Evolutionary conservation across 768 basidiomycete genomes (phyloP), one percentile per base, ranked within the genome.

Genomic region (Dentipellis fragilis): DNA sequence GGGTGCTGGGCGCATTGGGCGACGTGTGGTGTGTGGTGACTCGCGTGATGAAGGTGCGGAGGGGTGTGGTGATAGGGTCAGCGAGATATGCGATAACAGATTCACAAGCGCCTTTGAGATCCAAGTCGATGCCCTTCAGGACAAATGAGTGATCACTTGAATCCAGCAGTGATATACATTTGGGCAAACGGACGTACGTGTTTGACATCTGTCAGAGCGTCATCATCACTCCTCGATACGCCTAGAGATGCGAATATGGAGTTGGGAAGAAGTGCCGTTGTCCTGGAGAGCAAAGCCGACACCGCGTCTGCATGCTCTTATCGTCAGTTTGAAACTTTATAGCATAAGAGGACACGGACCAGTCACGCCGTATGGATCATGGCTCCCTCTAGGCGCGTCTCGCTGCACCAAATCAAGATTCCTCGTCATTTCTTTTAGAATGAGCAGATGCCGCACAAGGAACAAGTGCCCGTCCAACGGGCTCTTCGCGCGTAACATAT

Each of bases 351-450:
- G 3, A 46, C 11, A 61, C 69, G 50, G 55, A 85, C 84, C 86
- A 51, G 82, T 81, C 29, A 89, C 75, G 35, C 82, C 80, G 40
- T 75, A 73, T 56, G 75, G 71, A 35, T 78, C 74, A 45, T 68
- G 64, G 51, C 66, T 71, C 21, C 60, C 71, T 62, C 75, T 80
- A 11, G 70, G 66, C 35, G 78, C 59, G 45, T 67, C 78, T 56
- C 71, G 73, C 50, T 75, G 74, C 10, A 71, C 79, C 29, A 89
- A 69, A 57, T 89, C 90, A 37, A 92, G 71, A 61, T 84, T 87
- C 42, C 83, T 76, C 8, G 87, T 78, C 60, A 96, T 83, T 71
- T 99, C 96, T 67, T 96, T 98, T 57, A 98, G 68, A 35, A 97
- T 85, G 51, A 98, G 71, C 19, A 97, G 68, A 70, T 99, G 94